A percentile compares a stretch with the other conserved stretches of the same genome.
Conservation (phyloP, 306 rosid species). For the Arachis hypogaea region DNA sequence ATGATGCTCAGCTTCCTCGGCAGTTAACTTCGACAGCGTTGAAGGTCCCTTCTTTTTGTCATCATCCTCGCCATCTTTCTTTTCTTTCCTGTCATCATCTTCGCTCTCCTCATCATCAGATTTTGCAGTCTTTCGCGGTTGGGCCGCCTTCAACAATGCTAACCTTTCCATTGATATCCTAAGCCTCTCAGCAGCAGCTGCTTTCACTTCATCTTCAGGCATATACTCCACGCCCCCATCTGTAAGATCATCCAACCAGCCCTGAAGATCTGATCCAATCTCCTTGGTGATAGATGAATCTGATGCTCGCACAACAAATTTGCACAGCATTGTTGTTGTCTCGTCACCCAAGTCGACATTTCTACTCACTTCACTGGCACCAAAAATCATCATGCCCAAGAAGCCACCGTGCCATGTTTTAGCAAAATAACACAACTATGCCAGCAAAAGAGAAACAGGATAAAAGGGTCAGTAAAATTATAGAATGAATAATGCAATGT, state of each 20-base stretch:
- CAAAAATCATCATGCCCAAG: conserved; percentile 94
- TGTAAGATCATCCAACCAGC: conserved; percentile 96
- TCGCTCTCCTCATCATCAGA: conserved; percentile 59
- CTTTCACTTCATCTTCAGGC: conserved; percentile 98
- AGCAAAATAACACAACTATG: conserved; percentile 91
- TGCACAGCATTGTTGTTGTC: conserved; percentile 94
- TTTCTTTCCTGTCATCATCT: conserved; percentile 44
- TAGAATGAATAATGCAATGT: neutral
- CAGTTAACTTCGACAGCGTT: conserved; percentile 83
- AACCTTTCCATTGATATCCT: conserved; percentile 94
- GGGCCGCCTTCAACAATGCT: conserved; percentile 94
- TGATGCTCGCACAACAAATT: conserved; percentile 93
- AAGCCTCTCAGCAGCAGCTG: conserved; percentile 90
- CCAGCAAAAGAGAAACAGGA: conserved; percentile 8
- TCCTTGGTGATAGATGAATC: conserved; percentile 90
- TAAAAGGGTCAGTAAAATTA: conserved; percentile 25
- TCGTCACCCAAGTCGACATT: conserved; percentile 96
- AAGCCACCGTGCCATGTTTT: conserved; percentile 99
- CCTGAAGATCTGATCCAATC: conserved; percentile 91
- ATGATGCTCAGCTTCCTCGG: conserved; percentile 96
- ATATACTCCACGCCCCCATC: conserved; percentile 98
- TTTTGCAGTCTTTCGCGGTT: conserved; percentile 73
- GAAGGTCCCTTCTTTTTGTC: conserved; percentile 82
- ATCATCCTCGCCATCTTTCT: conserved; percentile 61
- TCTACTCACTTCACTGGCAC: conserved; percentile 99